Conservation (phyloP, 208 protist species). For the Leishmania arabica region DNA sequence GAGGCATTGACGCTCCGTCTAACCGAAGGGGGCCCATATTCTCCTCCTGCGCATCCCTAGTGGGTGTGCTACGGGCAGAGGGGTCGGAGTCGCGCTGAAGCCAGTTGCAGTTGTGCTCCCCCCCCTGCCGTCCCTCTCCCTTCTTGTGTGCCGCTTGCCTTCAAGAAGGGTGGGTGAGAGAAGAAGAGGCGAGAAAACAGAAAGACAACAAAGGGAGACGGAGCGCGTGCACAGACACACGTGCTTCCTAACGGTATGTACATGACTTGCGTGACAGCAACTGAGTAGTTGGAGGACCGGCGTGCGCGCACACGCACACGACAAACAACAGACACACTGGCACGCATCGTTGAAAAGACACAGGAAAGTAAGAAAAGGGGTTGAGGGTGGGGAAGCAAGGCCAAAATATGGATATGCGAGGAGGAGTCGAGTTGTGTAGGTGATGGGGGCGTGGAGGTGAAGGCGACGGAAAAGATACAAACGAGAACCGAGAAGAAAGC, state of each 20-base stretch:
- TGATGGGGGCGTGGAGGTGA: neutral
- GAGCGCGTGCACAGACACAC: neutral
- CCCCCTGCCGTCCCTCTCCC: neutral
- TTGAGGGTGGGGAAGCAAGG: neutral
- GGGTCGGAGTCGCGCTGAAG: neutral
- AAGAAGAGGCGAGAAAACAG: conserved; percentile 3
- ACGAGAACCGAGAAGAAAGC: neutral
- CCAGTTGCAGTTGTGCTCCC: neutral
- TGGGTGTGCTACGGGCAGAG: neutral
- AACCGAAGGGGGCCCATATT: neutral
- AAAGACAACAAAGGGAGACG: neutral
- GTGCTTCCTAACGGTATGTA: conserved; percentile 7
- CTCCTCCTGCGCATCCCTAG: neutral
- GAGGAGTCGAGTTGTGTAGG: neutral
- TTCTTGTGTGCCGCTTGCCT: neutral
- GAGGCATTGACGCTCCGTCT: neutral
- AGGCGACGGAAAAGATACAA: neutral
- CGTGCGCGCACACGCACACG: neutral
- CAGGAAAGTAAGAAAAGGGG: neutral
- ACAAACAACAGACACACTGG: neutral
- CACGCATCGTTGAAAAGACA: neutral
- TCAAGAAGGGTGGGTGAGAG: conserved; percentile 13
- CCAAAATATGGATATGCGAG: neutral
- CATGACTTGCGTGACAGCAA: neutral
- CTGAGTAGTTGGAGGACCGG: neutral